A percentile compares a stretch with the other conserved stretches of the same genome.
Conservation (phyloP, 805 yeast genomes). For the Yarrowia bubula region DNA sequence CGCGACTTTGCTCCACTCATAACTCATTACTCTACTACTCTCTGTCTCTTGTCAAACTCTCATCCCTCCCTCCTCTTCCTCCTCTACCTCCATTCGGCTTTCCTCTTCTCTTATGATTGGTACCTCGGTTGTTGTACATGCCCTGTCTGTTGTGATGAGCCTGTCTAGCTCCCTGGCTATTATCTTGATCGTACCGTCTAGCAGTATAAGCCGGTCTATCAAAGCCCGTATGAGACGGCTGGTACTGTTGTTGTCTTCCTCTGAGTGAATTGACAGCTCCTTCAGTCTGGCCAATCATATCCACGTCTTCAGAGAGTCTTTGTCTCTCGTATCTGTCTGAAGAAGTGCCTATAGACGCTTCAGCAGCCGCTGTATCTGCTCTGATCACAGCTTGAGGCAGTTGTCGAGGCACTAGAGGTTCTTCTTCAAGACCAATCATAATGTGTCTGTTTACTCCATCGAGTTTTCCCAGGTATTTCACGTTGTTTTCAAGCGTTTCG, state of each 20-base stretch:
- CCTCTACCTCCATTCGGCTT: not conserved
- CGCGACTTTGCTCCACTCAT: no score
- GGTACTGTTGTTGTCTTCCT: not conserved
- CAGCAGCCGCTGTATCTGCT: not conserved
- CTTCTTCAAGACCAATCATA: conserved; percentile 2
- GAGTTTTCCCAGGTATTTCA: conserved; percentile 23
- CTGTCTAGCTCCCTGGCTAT: not conserved
- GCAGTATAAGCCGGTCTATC: not conserved
- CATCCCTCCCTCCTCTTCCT: not conserved
- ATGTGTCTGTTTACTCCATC: conserved; percentile 8
- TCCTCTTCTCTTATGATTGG: not conserved
- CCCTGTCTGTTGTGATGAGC: conserved; percentile 8
- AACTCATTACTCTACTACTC: not conserved
- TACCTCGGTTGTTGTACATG: conserved; percentile 6
- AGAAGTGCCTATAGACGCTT: not conserved
- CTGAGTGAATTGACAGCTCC: not conserved
- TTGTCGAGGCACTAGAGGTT: not conserved
- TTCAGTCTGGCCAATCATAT: not conserved
- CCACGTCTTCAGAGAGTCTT: conserved; percentile 1
- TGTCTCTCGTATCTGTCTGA: conserved; percentile 5
- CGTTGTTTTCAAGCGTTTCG: not conserved
- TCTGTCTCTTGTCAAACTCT: not conserved
- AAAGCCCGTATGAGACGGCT: not conserved
- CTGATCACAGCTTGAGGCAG: not conserved
- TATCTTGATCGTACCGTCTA: not conserved